These are phyloP conservation scores for Coemansia sp. DNA, from an alignment of 192 early-diverging fungal genomes.

Conservation along the genomic window DNA sequence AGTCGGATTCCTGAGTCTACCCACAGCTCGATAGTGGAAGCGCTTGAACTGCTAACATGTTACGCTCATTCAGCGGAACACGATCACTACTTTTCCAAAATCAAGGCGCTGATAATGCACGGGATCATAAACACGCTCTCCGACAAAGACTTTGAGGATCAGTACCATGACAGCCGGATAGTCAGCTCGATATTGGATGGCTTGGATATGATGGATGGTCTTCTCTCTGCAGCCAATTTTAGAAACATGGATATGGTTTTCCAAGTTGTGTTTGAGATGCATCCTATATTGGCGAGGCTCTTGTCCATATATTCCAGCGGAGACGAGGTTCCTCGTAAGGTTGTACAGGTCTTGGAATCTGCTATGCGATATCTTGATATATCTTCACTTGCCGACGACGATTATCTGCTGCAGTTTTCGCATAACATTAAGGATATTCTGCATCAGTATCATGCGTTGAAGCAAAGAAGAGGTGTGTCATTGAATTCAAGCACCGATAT, in stretches of 20 bases:
- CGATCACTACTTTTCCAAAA: slow-evolving; percentile 30
- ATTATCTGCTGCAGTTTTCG: slow-evolving; percentile 38
- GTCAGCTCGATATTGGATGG: slow-evolving; percentile 38
- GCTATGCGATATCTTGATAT: slow-evolving; percentile 41
- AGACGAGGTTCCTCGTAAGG: slow-evolving; percentile 28
- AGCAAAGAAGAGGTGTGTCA: not conserved
- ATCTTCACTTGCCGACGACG: slow-evolving; percentile 40
- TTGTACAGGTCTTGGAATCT: slow-evolving; percentile 43
- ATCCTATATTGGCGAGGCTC: slow-evolving; percentile 35
- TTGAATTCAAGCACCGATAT: slow-evolving; percentile 12
- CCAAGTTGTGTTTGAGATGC: slow-evolving; percentile 43
- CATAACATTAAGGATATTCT: slow-evolving; percentile 31
- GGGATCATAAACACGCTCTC: slow-evolving; percentile 19
- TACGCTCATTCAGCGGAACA: slow-evolving; percentile 34
- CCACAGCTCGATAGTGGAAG: slow-evolving; percentile 48
- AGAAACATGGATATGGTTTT: slow-evolving; percentile 47
- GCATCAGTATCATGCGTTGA: slow-evolving; percentile 25
- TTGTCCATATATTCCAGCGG: slow-evolving; percentile 27
- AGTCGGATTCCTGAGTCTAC: slow-evolving; percentile 42
- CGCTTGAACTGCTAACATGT: slow-evolving; percentile 35
- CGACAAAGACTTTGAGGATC: slow-evolving; percentile 3
- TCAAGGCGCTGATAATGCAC: slow-evolving; percentile 29
- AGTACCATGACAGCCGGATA: slow-evolving; percentile 26
- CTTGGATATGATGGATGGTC: slow-evolving; percentile 54
- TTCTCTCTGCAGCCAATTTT: slow-evolving; percentile 44